These are phyloP conservation scores for Sergeia podlipaevii DNA, from an alignment of 208 protist species.

Conservation along the genomic window DNA sequence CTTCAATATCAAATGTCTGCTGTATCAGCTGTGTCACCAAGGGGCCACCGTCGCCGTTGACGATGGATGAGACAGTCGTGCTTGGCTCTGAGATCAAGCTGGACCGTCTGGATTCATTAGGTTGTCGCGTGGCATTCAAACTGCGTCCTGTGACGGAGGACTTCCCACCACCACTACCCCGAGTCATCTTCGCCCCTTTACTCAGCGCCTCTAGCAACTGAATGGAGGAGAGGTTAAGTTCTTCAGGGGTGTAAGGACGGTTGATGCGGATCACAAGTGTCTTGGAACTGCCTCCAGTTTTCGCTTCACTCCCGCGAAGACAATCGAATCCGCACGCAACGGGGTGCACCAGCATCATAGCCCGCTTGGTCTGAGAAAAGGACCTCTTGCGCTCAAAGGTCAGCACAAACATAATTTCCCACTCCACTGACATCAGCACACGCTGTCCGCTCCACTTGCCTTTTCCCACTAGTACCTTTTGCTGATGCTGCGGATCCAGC, in stretches of 20 bases:
- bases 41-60: conserved; percentile 1
- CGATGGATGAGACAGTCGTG: neutral
- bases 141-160: too few relatives aligned
- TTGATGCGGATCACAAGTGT: conserved; percentile 42
- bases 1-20: conserved; percentile 17
- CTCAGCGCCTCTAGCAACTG: conserved; percentile 34
- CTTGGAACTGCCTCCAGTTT: conserved; percentile 15
- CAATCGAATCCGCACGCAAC: conserved; percentile 53
- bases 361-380: conserved; percentile 32
- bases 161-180: conserved; percentile 2
- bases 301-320: conserved; percentile 11
- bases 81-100: neutral
- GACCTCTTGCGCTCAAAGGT: conserved; percentile 59
- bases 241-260: conserved; percentile 41
- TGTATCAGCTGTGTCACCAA: conserved; percentile 2
- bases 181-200: conserved; percentile 17
- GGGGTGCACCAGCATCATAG: conserved; percentile 77
- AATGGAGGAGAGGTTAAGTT: conserved; percentile 33
- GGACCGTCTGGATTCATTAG: too few relatives aligned
- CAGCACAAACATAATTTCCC: conserved; percentile 75
- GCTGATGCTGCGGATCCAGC: conserved; percentile 48
- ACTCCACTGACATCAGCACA: conserved; percentile 75
- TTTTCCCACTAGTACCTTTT: conserved; percentile 43
- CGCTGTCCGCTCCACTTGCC: conserved; percentile 64
- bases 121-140: too few relatives aligned